Percentiles rank a stretch among this genome's conserved stretches.
Conservation (phyloP, 2,329 filamentous ascomycete genomes). For the Sclerotinia glacialis region DNA sequence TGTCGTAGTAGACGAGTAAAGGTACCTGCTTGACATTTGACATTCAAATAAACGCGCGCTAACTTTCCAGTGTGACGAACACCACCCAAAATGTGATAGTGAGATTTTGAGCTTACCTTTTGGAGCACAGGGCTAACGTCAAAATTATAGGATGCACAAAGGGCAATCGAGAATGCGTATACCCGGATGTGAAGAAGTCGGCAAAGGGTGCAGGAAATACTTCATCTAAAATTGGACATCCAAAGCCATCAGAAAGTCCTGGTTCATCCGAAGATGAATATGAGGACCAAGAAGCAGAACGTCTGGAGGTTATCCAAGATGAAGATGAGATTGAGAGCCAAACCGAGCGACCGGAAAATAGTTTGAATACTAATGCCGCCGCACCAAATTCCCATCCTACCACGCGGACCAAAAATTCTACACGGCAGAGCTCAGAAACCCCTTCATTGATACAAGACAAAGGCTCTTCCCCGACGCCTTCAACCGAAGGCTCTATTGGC, state of each 20-base stretch:
- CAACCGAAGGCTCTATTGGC: conserved; percentile 43
- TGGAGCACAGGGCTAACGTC: conserved; percentile 30
- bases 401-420: conserved; percentile 40
- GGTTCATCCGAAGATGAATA: conserved; percentile 54
- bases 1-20: conserved; percentile 87
- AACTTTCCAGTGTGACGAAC: conserved; percentile 78
- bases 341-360: conserved; percentile 22
- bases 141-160: conserved; percentile 72
- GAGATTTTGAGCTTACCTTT: conserved; percentile 36
- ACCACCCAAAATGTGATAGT: conserved; percentile 80
- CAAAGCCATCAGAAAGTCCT: conserved; percentile 40
- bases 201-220: conserved; percentile 31
- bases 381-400: conserved; percentile 41
- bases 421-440: conserved; percentile 52
- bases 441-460: conserved; percentile 52
- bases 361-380: background rate
- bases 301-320: conserved; percentile 54
- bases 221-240: conserved; percentile 41
- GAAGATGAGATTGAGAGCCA: conserved; percentile 46
- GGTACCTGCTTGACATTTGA: conserved; percentile 44
- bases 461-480: conserved; percentile 53
- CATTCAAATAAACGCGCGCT: conserved; percentile 26
- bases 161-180: conserved; percentile 84
- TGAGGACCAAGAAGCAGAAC: conserved; percentile 47
- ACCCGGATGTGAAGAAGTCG: conserved; percentile 65